Base-by-base conservation (phyloP, 2,329 filamentous ascomycete genomes). In the Chrysoporthe austroafricana region DNA sequence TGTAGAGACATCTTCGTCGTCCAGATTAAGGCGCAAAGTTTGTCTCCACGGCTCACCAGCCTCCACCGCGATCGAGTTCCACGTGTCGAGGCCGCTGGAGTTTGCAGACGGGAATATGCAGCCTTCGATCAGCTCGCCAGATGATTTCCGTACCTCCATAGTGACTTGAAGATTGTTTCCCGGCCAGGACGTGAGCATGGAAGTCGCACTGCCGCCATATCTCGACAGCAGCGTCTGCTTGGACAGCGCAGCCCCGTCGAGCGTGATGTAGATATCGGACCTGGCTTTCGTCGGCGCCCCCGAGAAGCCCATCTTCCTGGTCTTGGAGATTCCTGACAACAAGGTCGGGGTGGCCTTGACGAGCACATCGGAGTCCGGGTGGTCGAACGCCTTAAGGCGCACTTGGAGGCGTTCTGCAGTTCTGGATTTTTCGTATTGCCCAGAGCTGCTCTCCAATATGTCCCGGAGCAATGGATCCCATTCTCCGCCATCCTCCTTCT, bases 261-360 rank as follows among this genome's bases (percentile, higher is more conserved):
- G 79, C 0, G 94, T 97, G 57, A 99, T 79, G 76, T 99, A 99
- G 62, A 99, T 98, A 77, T 99, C 96, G 13, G 94, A 97, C 73
- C 96, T 86, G 18, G 91, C 85, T 76, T 93, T 94, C 0, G 91
- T 94, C 0, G 96, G 95, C 1, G 94, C 94, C 14, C 94, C 94
- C 3, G 95, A 93, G 77, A 99, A 98, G 1, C 94, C 96, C 77
- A 98, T 94, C 77, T 96, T 96, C 73, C 85, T 91, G 0, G 94
- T 97, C 77, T 91, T 91, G 67, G 85, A 85, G 69, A 98, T 87
- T 63, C 91, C 90, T 62, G 96, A 91, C 16, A 99, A 87, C 16
- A 96, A 81, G 0, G 95, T 98, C 0, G 96, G 96, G 3, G 93
- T 97, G 60, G 91, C 89, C 74, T 91, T 93, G 75, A 98, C 91